phyloP scores from a whole-genome alignment of 2,329 filamentous ascomycete species.

The Trichoderma oligosporum region DNA sequence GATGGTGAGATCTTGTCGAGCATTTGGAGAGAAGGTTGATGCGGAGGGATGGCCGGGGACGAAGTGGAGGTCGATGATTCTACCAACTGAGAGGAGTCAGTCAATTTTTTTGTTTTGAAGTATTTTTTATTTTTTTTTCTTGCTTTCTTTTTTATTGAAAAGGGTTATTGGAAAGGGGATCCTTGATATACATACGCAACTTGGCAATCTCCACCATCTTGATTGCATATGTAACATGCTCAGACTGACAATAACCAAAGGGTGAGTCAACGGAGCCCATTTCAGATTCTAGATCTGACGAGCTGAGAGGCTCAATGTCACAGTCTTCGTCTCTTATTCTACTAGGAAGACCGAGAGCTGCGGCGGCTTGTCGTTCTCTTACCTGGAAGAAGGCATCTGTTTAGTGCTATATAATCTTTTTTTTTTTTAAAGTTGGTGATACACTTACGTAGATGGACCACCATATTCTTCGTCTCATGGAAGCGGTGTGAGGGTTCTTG shows the following conservation, averaged over 20 bases:
- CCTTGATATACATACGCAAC: slow-evolving; percentile 28
- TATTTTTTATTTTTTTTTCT: too few relatives aligned
- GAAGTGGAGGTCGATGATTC: slow-evolving; percentile 37
- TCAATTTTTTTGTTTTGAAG: too few relatives aligned
- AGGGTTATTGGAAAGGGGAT: too few relatives aligned
- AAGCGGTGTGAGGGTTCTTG: slow-evolving; percentile 27
- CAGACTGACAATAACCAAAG: slow-evolving; percentile 31
- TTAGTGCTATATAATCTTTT: too few relatives aligned
- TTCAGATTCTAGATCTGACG: slow-evolving; percentile 31
- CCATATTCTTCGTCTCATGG: slow-evolving; percentile 47
- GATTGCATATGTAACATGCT: slow-evolving; percentile 35
- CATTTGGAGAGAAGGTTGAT: background rate
- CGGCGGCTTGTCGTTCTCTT: slow-evolving; percentile 37
- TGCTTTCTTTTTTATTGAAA: too few relatives aligned
- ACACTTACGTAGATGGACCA: slow-evolving; percentile 50
- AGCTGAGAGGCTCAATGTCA: slow-evolving; percentile 35
- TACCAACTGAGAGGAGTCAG: slow-evolving; percentile 27
- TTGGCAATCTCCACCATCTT: slow-evolving; percentile 39
- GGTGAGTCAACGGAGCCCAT: slow-evolving; percentile 23
- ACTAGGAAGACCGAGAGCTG: slow-evolving; percentile 36
- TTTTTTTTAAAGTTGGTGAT: background rate
- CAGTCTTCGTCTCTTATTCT: slow-evolving; percentile 39
- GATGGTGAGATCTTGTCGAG: slow-evolving; percentile 26
- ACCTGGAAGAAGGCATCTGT: slow-evolving; percentile 25
- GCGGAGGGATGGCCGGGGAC: slow-evolving; percentile 33